A percentile compares a stretch with the other conserved stretches of the same genome.
Conservation (phyloP, 2,329 filamentous ascomycete species). For the Cryphonectria nitschkei region DNA sequence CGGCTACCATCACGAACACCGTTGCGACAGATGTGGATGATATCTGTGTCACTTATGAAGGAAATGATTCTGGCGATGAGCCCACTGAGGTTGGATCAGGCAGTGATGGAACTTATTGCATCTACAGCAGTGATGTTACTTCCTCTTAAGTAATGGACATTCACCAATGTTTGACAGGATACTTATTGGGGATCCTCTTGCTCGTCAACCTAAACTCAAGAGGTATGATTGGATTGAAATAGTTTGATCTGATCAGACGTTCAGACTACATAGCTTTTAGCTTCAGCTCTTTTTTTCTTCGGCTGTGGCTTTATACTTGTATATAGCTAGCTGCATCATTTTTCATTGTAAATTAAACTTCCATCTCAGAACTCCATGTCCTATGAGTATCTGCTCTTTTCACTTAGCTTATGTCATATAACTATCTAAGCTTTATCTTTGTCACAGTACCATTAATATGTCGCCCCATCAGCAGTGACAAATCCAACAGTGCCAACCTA, state of each 20-base stretch:
- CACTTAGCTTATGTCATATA: too few species aligned
- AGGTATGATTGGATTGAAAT: neutral
- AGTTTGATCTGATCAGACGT: neutral
- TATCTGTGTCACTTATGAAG: constrained; percentile 29
- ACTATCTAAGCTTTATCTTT: too few species aligned
- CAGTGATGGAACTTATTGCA: constrained; percentile 29
- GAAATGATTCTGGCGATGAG: constrained; percentile 27
- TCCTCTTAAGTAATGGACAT: neutral
- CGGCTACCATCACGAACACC: constrained; percentile 32
- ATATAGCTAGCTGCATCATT: neutral
- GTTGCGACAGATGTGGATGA: constrained; percentile 21
- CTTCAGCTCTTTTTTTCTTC: neutral
- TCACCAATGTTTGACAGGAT: neutral
- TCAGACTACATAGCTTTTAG: neutral
- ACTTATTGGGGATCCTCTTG: neutral
- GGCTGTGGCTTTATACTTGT: neutral
- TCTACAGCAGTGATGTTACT: constrained; percentile 14
- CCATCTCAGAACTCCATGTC: neutral
- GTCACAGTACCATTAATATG: too few species aligned
- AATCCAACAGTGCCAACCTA: too few species aligned
- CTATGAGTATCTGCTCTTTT: too few species aligned
- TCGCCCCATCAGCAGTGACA: too few species aligned
- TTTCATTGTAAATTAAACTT: neutral
- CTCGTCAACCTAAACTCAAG: neutral
- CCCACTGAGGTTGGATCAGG: constrained; percentile 26